phyloP scores from a whole-genome alignment of 2,329 filamentous ascomycete species.

The Xylaria sp. region DNA sequence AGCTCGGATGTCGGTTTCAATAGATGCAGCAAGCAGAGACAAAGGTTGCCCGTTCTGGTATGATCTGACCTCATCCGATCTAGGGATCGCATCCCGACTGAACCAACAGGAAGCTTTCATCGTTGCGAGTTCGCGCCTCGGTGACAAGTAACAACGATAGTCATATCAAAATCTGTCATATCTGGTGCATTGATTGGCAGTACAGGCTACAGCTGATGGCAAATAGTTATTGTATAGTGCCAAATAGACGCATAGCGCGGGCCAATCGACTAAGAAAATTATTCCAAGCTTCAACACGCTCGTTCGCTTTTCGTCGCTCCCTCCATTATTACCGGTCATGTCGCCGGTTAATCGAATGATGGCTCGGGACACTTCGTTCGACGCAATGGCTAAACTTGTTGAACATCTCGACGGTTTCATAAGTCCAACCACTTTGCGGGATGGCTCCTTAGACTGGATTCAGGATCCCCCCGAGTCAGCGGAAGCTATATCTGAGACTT shows the following conservation, averaged over 20 bases:
- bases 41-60: not conserved
- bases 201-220: not conserved
- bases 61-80: conserved; percentile 28
- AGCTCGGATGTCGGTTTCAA: conserved; percentile 18
- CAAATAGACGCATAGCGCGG: not conserved
- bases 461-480: not conserved
- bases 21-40: conserved; percentile 20
- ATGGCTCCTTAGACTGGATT: not conserved
- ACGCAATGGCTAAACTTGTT: not conserved
- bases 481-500: conserved; percentile 1
- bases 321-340: not conserved
- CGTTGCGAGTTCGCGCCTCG: not conserved
- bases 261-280: conserved; percentile 18
- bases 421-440: not conserved
- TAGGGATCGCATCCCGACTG: conserved; percentile 4
- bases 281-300: conserved; percentile 1
- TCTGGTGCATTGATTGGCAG: not conserved
- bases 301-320: not conserved
- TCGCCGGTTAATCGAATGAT: conserved; percentile 1
- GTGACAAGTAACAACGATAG: conserved; percentile 1
- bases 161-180: not conserved
- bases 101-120: no score
- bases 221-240: not conserved
- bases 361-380: not conserved
- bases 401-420: conserved; percentile 2